These are phyloP conservation scores for Cudoniella acicularis DNA, from an alignment of 495 filamentous ascomycete species.

Conservation along the genomic window DNA sequence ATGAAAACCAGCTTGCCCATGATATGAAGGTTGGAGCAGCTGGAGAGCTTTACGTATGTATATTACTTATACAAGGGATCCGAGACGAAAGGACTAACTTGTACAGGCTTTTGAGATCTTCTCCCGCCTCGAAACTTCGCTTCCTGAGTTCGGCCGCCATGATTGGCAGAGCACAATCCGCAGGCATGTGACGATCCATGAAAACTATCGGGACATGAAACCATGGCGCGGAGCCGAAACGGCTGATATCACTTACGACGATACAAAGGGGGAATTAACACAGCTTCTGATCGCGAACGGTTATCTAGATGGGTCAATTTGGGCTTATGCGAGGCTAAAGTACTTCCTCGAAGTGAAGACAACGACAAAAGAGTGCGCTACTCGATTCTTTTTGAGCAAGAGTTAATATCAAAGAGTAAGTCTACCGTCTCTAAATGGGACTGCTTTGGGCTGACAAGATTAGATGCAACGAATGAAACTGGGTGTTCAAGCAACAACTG, in stretches of 20 bases:
- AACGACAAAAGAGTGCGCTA: conserved; percentile 33
- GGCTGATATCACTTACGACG: conserved; percentile 40
- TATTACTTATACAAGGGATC: no score
- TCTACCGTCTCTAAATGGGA: background rate
- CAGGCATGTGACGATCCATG: conserved; percentile 31
- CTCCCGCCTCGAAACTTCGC: conserved; percentile 23
- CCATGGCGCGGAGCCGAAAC: conserved; percentile 38
- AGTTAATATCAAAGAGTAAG: conserved; percentile 35
- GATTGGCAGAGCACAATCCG: conserved; percentile 48
- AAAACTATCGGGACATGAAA: conserved; percentile 35
- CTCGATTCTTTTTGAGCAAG: conserved; percentile 41
- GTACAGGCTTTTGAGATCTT: conserved; percentile 43
- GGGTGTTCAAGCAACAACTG: background rate
- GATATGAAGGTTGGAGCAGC: conserved; percentile 36
- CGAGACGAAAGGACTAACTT: no score
- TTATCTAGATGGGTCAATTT: conserved; percentile 28
- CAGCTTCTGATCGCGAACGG: conserved; percentile 31
- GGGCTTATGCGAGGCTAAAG: conserved; percentile 26
- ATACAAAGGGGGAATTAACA: conserved; percentile 31
- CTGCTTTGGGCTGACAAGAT: background rate
- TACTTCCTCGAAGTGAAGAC: conserved; percentile 48
- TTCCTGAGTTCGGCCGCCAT: conserved; percentile 27
- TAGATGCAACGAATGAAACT: conserved; percentile 15
- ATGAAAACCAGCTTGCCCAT: conserved; percentile 29
- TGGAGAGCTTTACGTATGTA: conserved; percentile 42